Conservation (phyloP, 2,329 filamentous ascomycete species). For the Chaetomium globosum region DNA sequence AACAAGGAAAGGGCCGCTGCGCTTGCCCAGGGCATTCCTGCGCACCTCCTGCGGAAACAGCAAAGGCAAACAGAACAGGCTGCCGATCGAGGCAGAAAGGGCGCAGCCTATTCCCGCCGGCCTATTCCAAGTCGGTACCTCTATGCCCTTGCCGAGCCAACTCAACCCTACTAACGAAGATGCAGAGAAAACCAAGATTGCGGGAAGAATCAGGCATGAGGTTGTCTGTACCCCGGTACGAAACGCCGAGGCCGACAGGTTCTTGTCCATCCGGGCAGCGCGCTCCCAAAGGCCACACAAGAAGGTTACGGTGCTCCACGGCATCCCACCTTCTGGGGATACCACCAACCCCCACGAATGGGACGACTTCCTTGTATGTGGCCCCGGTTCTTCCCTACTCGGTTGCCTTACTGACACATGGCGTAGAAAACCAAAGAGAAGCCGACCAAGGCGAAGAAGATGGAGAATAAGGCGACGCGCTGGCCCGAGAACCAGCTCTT, state of each 20-base stretch:
- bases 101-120: conserved; percentile 64
- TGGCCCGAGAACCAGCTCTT: conserved; percentile 86
- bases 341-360: conserved; percentile 46
- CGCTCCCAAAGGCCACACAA: conserved; percentile 64
- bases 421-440: conserved; percentile 56
- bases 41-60: conserved; percentile 54
- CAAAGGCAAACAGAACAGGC: conserved; percentile 39
- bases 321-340: conserved; percentile 26
- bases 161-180: conserved; percentile 26
- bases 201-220: conserved; percentile 74
- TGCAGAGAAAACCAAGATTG: conserved; percentile 75
- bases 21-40: conserved; percentile 61
- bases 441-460: conserved; percentile 60
- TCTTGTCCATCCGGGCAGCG: conserved; percentile 61
- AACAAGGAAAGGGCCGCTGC: conserved; percentile 60
- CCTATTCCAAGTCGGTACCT: conserved; percentile 70
- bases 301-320: conserved; percentile 52
- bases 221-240: conserved; percentile 73
- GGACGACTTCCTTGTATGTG: conserved; percentile 61
- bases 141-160: not conserved
- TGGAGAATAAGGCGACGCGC: conserved; percentile 83
- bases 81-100: conserved; percentile 45
- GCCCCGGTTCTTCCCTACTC: not conserved
- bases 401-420: conserved; percentile 21
- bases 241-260: conserved; percentile 67